These are phyloP conservation scores for Tetrahymena elliotti DNA, from an alignment of 73 alveolate genomes.

Conservation along the genomic window DNA sequence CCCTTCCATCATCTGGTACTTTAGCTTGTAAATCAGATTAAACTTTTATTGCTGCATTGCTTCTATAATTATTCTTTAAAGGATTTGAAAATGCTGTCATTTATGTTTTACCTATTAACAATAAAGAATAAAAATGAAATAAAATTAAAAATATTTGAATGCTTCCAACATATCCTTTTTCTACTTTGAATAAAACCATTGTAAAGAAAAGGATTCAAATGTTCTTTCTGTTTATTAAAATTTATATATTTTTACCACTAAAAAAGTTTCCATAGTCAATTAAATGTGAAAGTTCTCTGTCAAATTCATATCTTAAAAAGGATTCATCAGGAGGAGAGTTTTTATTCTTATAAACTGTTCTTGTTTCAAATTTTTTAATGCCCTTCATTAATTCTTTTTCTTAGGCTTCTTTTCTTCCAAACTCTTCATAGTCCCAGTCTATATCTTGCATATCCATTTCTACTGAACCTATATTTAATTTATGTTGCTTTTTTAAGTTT, in stretches of 20 bases:
- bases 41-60: neutral
- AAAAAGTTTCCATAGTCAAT: neutral
- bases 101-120: neutral
- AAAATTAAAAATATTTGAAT: neutral
- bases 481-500: neutral
- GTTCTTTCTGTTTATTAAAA: too few species aligned
- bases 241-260: neutral
- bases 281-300: neutral
- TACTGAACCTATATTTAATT: neutral
- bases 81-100: neutral
- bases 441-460: neutral
- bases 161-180: too few species aligned
- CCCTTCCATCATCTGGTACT: neutral
- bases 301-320: neutral
- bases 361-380: neutral
- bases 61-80: neutral
- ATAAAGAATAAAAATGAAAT: neutral
- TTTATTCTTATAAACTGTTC: neutral
- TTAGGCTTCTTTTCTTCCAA: neutral
- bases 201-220: too few species aligned
- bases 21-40: neutral
- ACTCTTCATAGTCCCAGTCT: neutral
- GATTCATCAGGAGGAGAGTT: neutral
- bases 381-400: neutral
- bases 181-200: too few species aligned